A percentile compares a stretch with the other conserved stretches of the same genome.
Conservation (phyloP, 768 basidiomycete species). For the Punctularia strigosozonata region DNA sequence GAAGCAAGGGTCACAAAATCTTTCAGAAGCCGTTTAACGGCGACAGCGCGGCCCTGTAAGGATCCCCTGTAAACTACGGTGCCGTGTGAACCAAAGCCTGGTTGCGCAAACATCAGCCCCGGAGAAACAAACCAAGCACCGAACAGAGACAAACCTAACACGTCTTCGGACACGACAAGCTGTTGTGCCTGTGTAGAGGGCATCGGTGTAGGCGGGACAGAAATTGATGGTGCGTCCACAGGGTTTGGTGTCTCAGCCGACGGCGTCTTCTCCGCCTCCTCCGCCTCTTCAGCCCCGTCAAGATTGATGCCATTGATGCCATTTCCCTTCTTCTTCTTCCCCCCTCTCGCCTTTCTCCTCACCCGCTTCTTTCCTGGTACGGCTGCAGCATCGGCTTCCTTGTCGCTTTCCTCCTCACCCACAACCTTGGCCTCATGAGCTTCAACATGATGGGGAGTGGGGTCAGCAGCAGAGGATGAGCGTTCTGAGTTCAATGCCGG, state of each 20-base stretch:
- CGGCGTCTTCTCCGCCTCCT: conserved; percentile 10
- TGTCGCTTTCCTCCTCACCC: conserved; percentile 51
- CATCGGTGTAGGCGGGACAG: conserved; percentile 13
- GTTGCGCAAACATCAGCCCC: conserved; percentile 3
- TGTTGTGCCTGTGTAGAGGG: conserved; percentile 19
- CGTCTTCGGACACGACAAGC: conserved; percentile 57
- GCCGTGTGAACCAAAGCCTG: conserved; percentile 93
- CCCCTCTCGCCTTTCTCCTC: conserved; percentile 12
- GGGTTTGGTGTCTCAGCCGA: conserved; percentile 4
- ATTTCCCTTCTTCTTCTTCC: conserved; percentile 19
- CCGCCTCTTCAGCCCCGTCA: conserved; percentile 12
- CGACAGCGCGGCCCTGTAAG: conserved; percentile 93
- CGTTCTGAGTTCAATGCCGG: too few relatives aligned
- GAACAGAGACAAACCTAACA: conserved; percentile 45
- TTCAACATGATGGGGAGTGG: not conserved
- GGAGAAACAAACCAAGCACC: not conserved
- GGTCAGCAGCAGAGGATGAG: too few relatives aligned
- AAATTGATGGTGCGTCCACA: conserved; percentile 6
- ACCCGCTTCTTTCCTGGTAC: conserved; percentile 29
- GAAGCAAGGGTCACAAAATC: conserved; percentile 93
- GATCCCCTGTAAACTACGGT: conserved; percentile 93
- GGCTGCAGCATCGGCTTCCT: conserved; percentile 32
- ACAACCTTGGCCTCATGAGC: conserved; percentile 11
- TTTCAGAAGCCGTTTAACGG: conserved; percentile 92
- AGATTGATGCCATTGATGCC: conserved; percentile 9